phyloP scores from a whole-genome alignment of 2,329 filamentous ascomycete genomes.

The Thermochaetoides dissita region DNA sequence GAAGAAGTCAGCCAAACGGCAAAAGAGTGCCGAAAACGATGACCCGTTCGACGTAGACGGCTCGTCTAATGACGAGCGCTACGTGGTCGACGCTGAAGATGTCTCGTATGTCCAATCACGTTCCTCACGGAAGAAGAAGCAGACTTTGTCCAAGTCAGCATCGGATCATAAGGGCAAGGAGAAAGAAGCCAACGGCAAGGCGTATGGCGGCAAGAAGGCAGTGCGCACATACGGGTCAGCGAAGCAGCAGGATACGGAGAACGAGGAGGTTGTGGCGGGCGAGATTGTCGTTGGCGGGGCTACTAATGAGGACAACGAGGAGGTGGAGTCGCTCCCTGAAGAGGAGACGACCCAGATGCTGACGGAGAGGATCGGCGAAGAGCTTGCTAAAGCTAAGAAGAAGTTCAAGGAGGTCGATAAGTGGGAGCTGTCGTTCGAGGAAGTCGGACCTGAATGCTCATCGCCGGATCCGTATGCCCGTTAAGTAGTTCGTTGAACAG shows the following conservation, averaged over 20 bases:
- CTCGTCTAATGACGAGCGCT: constrained; percentile 26
- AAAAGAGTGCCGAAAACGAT: constrained; percentile 16
- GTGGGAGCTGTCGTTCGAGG: constrained; percentile 56
- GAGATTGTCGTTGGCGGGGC: constrained; percentile 11
- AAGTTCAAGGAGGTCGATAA: constrained; percentile 58
- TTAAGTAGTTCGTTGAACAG: constrained; percentile 18
- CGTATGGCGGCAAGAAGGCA: constrained; percentile 5
- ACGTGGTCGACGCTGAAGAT: constrained; percentile 38
- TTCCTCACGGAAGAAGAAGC: constrained; percentile 20
- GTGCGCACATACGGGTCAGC: constrained; percentile 36
- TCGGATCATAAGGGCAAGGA: constrained; percentile 13
- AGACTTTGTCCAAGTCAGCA: constrained; percentile 12
- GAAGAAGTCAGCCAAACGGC: constrained; percentile 20
- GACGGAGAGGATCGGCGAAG: constrained; percentile 25
- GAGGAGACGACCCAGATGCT: constrained; percentile 12
- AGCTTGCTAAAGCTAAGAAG: constrained; percentile 43
- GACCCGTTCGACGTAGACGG: constrained; percentile 28
- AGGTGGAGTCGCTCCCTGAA: constrained; percentile 18
- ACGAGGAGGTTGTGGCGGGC: constrained; percentile 24
- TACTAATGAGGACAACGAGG: constrained; percentile 8
- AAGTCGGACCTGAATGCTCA: constrained; percentile 37
- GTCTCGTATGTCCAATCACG: constrained; percentile 31
- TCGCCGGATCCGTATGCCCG: constrained; percentile 36
- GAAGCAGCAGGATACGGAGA: constrained; percentile 45
- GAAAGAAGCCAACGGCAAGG: constrained; percentile 12